Percentiles rank a stretch among this genome's conserved stretches.
Evolutionary conservation across 148 eudicot species (phyloP).

Genomic region (Agrostemma githago): DNA sequence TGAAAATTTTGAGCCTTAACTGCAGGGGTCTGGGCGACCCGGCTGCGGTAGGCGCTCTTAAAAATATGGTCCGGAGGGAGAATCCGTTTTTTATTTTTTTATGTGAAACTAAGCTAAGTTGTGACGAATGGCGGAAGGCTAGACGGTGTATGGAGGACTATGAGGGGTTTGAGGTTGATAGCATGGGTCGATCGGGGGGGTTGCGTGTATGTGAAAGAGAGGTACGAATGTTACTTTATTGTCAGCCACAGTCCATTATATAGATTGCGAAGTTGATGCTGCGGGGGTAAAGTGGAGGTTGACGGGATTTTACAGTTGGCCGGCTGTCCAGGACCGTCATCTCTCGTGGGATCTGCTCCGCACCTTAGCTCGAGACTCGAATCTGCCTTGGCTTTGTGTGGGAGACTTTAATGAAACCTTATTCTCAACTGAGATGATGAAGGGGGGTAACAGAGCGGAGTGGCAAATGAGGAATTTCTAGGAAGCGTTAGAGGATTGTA

Average conservation of each 20-base stretch:
- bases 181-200: neutral
- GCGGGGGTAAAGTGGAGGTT: neutral
- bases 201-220: neutral
- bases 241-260: neutral
- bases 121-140: neutral
- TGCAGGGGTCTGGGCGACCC: conserved; percentile 4
- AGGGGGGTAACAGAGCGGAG: no score
- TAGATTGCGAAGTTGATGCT: neutral
- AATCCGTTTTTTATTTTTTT: neutral
- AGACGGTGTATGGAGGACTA: neutral
- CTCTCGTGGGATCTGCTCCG: neutral
- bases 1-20: conserved; percentile 1
- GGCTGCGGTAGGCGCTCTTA: neutral
- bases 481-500: no score
- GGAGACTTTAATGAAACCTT: neutral
- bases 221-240: neutral
- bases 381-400: neutral
- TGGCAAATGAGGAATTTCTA: no score
- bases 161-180: neutral
- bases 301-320: neutral
- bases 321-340: neutral
- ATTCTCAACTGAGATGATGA: neutral
- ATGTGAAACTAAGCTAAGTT: neutral
- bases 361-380: neutral
- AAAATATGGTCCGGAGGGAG: neutral